Conservation (phyloP, 768 basidiomycete species). For the Scleroderma citrinum region DNA sequence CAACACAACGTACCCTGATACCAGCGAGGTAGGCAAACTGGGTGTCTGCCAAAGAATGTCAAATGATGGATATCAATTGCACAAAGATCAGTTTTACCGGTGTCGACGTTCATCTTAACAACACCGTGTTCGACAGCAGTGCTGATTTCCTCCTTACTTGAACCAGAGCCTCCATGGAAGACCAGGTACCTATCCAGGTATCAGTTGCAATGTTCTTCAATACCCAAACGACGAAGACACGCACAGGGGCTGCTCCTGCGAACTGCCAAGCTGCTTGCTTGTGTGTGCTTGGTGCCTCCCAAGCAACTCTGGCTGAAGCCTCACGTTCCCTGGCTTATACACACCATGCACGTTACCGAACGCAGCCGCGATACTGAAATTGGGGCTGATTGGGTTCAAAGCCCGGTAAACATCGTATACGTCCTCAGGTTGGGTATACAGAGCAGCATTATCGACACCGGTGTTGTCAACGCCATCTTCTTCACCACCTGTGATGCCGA, state of each 20-base stretch:
- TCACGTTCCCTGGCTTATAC: constrained; percentile 98
- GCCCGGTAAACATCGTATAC: constrained; percentile 87
- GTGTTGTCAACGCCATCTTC: constrained; percentile 99
- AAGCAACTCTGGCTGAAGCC: constrained; percentile 85
- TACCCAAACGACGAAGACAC: constrained; percentile 21
- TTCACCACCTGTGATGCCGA: constrained; percentile 99
- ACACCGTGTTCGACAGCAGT: constrained; percentile 90
- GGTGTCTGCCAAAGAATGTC: constrained; percentile 43
- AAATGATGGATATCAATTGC: neutral
- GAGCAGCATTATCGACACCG: constrained; percentile 82
- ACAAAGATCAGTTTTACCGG: constrained; percentile 35
- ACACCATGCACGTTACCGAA: constrained; percentile 99
- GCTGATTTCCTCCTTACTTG: constrained; percentile 90
- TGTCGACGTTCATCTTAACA: constrained; percentile 99
- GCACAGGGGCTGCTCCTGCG: constrained; percentile 73
- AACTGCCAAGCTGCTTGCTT: constrained; percentile 57
- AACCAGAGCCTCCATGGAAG: constrained; percentile 99
- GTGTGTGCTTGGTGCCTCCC: constrained; percentile 84
- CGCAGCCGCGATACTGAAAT: constrained; percentile 96
- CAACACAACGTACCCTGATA: constrained; percentile 53
- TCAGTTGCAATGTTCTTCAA: constrained; percentile 2
- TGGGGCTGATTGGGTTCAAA: constrained; percentile 78
- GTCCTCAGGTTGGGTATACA: constrained; percentile 98
- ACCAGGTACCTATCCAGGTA: constrained; percentile 72
- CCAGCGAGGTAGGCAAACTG: constrained; percentile 89